Evolutionary conservation across 2,329 filamentous ascomycete species (phyloP), one percentile per base, ranked within the genome.

Genomic region (Phyllosticta paracitricarpa): DNA sequence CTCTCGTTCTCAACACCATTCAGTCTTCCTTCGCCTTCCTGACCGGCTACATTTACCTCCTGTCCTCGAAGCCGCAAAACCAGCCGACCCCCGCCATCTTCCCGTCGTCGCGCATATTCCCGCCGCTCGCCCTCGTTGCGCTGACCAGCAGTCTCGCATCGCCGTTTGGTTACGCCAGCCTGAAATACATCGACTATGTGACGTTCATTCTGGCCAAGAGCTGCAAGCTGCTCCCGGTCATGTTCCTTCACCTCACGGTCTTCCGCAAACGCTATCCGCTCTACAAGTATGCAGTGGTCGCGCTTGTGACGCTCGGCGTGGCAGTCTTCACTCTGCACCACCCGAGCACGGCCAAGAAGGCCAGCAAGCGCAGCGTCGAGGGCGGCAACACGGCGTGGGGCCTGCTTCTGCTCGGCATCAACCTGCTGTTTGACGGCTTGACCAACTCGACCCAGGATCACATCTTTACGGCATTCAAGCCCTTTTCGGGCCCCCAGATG

Each of bases 221-320:
- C 68, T 99, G 94, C 87, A 99, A 99, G 79, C 83, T 99, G 22
- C 85, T 99, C n/a, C 94, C 94, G 2, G 94, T 99, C 70, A 97
- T 99, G 94, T 87, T 94, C 70, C 82, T 99, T 51, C 93, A 99
- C 78, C 84, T 97, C 70, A 93, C 91, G 54, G 77, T 99, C 55
- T 99, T 97, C 80, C 86, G 88, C 63, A 89, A 88, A 70, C 82
- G 87, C 56, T 99, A 97, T 75, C 93, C 94, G 1, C 80, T 96
- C 54, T 96, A 96, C 81, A 99, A 99, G 78, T 99, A 99, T 78
- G 82, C 89, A 52, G 94, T 99, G 63, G 91, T 99, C 6, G 84
- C 89, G 3, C 85, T 92, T 64, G 94, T 99, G 12, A 99, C 94
- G 0, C 82, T 88, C 7, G 94, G 94, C 63, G 94, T 99, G 22